Base-by-base conservation (phyloP, 1,284 basidiomycete genomes). In the Ceratobasidium sp. region DNA sequence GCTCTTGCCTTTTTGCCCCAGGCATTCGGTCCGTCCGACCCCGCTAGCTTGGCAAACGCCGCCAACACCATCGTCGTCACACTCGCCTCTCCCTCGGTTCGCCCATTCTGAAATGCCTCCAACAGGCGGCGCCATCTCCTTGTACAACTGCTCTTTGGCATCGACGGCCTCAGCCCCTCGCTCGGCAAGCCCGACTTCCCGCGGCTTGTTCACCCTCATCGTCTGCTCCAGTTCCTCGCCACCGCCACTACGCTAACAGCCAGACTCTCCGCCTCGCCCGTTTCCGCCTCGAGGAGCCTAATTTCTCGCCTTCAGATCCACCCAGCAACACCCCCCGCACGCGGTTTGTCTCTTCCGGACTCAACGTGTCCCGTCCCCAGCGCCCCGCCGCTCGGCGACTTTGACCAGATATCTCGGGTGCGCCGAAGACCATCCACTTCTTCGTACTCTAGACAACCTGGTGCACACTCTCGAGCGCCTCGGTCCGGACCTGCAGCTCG, bases 321-420 rank as follows among this genome's bases (percentile, higher is more conserved):
- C 61, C 68, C 37, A 71, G 29, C 34, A 71, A 44, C 56, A 57
- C 19, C 25, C 25, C 25, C 25, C 59, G 37, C 40, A 43, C 25
- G 57, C 83, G 80, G 37, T 84, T 82, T 17, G 88, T 81, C 67
- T 87, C 86, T 37, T 86, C 86, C 49, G 68, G 15, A 56, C 68
- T 25, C 13, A 11, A 22, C 89, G 84, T 74, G 85, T 86, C 79
- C 88, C 87, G 57, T 87, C 85, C 81, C 90, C 89, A 80, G 89
- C 84, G 40, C 83, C 81, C 59, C 85, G 84, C 78, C 86, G 86
- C 80, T 91, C 89, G 70, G 85, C 85, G 15, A 22, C 19, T 15
- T 71, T 54, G 37, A 37, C 68, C 68, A 61, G 15, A 71, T 37
- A 61, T 71, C 17, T 59, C 0, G 37, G 59, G 68, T 13, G 40